Conservation (phyloP, 345 rosid species). For the Mercurialis annua region DNA sequence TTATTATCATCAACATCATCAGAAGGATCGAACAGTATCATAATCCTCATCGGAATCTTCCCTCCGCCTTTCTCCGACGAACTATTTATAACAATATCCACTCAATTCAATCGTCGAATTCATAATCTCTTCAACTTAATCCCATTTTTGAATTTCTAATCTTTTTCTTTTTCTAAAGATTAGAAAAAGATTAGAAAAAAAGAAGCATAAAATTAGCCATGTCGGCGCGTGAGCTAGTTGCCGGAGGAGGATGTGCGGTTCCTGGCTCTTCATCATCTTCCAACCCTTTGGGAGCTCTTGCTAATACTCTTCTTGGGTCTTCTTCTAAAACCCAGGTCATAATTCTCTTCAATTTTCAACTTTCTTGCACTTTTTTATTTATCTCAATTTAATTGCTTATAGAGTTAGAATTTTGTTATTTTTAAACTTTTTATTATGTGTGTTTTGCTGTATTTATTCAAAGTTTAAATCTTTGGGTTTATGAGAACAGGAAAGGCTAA, state of each 20-base stretch:
- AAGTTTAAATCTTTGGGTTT: not conserved
- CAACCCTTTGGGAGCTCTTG: conserved; percentile 88
- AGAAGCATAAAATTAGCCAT: conserved; percentile 23
- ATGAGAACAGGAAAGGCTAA: conserved; percentile 64
- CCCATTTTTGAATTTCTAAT: not conserved
- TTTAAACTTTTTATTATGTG: not conserved
- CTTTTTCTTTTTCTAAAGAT: not conserved
- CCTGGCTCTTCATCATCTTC: conserved; percentile 91
- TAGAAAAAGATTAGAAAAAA: not conserved
- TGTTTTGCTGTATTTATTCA: not conserved
- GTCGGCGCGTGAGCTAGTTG: conserved; percentile 97
- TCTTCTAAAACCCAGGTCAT: conserved; percentile 87
- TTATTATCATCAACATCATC: too few relatives aligned
- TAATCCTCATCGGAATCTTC: too few relatives aligned
- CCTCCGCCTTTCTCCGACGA: not conserved
- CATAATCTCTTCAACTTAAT: not conserved
- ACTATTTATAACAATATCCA: not conserved
- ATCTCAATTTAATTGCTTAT: not conserved
- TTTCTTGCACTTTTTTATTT: not conserved
- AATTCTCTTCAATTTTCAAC: conserved; percentile 2
- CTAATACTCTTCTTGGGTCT: conserved; percentile 85
- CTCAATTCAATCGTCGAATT: not conserved
- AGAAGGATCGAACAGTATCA: too few relatives aligned
- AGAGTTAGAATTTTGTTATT: not conserved
- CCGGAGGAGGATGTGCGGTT: conserved; percentile 92